phyloP scores from a whole-genome alignment of 2,329 filamentous ascomycete species.

The Cephalotrichum gorgonifer region DNA sequence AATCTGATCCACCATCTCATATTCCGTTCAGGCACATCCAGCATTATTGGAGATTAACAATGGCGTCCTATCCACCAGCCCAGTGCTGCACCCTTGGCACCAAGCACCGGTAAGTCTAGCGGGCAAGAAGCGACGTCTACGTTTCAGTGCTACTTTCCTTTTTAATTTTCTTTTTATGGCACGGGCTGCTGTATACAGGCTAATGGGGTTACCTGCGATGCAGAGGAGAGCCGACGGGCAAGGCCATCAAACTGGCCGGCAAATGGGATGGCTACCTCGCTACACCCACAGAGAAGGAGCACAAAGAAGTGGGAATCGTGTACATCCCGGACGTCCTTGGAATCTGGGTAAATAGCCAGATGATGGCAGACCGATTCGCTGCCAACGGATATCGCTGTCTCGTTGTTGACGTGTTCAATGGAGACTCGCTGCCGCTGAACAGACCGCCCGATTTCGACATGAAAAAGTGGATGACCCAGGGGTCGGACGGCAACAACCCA shows the following conservation, averaged over 20 bases:
- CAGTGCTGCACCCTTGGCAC: slow-evolving; percentile 33
- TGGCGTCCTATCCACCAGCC: slow-evolving; percentile 34
- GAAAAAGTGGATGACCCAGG: slow-evolving; percentile 21
- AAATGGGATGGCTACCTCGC: slow-evolving; percentile 41
- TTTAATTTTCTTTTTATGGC: neutral
- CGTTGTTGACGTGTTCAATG: slow-evolving; percentile 21
- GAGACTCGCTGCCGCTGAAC: slow-evolving; percentile 35
- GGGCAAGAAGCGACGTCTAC: too few species aligned
- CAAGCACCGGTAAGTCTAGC: slow-evolving; percentile 35
- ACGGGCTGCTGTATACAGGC: neutral
- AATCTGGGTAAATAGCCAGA: slow-evolving; percentile 31
- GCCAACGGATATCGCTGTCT: slow-evolving; percentile 19
- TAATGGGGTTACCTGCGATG: neutral
- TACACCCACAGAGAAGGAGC: slow-evolving; percentile 21
- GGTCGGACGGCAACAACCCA: slow-evolving; percentile 36
- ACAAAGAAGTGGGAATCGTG: slow-evolving; percentile 25
- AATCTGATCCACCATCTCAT: too few species aligned
- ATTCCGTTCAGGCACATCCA: too few species aligned
- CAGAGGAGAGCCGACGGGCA: slow-evolving; percentile 25
- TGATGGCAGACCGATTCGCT: slow-evolving; percentile 26
- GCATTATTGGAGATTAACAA: too few species aligned
- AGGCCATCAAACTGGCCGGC: slow-evolving; percentile 31
- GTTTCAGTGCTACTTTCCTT: too few species aligned
- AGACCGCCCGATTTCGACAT: slow-evolving; percentile 15
- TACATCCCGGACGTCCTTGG: slow-evolving; percentile 38